Base-by-base conservation (phyloP, 108 stramenopile genomes). In the Nitzschia sp. region DNA sequence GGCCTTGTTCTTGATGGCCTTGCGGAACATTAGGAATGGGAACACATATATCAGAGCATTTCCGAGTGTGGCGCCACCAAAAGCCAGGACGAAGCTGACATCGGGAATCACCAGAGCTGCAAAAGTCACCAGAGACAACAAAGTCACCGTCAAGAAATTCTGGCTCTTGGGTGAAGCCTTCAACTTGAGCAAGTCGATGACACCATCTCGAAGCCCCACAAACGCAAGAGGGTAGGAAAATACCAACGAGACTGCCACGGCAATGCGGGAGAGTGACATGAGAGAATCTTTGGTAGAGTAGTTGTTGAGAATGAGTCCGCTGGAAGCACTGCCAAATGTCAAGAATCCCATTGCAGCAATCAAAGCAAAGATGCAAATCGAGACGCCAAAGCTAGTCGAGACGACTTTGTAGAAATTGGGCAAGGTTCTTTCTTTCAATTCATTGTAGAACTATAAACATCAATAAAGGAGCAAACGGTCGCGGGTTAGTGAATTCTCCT, bases 51-150 rank as follows among this genome's bases (percentile, higher is more conserved):
- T 85, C 60, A 96, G 85, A 31, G 93, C 89, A 47, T 88, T 96
- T 27, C 96, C 98, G 53, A 98, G 75, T 16, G 96, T 89, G 16
- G 98, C 96, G 26, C 98, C 98, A 53, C 93, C 95, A 63, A 98
- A 79, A 35, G 90, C 90, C 19, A 86, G 78, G 21, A 95, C 90
- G 60, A 92, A 92, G 46, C 89, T 85, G 28, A 95, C 72, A 74
- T 95, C 91, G 15, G 84, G 87, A 26, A 95, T 63, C 45, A 82
- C 73, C 57, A 78, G 68, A 17, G 94, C 91, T 52, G 82, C 47
- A 44, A 77, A 61, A 15, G 94, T 95, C 26, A 87, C 84, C n/a
- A 77, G 63, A n/a, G 74, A 79, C 35, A 93, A 75, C 4, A 88
- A 60, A 35, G 54, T 79, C 21, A 88, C 59, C 21, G 92, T 93